Evolutionary conservation across 441 rosid genomes (phyloP), one percentile per base, ranked within the genome.

Genomic region (Erysimum cheiri): DNA sequence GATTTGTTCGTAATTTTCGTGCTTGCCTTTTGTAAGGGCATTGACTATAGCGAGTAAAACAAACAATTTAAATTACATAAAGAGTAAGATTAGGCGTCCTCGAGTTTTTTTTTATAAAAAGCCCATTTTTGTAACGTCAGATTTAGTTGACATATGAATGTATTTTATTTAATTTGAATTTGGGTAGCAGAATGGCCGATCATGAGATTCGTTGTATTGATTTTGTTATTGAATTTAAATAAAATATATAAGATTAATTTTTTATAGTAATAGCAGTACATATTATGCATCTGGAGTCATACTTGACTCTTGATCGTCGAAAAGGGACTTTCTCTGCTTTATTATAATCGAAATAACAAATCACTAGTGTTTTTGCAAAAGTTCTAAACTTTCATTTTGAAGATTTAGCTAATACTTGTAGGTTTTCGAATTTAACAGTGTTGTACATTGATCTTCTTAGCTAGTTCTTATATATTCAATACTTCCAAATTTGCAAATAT

Each of bases 291-390:
- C 52, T 53, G 24, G 22, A 56, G 66, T 75, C 78, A 69, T 63
- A 75, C 78, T 31, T 75, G 78, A 46, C 78, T 69, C 78, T 75
- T 75, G 66, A 75, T 75, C 65, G 17, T 75, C 66, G 37, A 14
- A 47, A 29, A 56, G 74, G 70, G 70, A 29, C 73, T 60, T 39
- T 67, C 31, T 61, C 53, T 13, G 4, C 49, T 36, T 58, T 7
- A 50, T 8, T 41, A 24, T 12, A 36, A 26, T 24, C 3, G 5
- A 32, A 48, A 50, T 52, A 49, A 17, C 55, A 55, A 39, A 10
- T 36, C 26, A 55, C 48, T 8, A 44, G 19, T 68, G 46, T 22
- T 2, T 43, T 43, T 48, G 0, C 24, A 2, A 11, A n/a, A 1
- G 32, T 9, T 62, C 0, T 3, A 31, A 15, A 6, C 2, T 15